Evolutionary conservation across 164 flowering plant genomes (phyloP).

Genomic region (Umbellularia californica): DNA sequence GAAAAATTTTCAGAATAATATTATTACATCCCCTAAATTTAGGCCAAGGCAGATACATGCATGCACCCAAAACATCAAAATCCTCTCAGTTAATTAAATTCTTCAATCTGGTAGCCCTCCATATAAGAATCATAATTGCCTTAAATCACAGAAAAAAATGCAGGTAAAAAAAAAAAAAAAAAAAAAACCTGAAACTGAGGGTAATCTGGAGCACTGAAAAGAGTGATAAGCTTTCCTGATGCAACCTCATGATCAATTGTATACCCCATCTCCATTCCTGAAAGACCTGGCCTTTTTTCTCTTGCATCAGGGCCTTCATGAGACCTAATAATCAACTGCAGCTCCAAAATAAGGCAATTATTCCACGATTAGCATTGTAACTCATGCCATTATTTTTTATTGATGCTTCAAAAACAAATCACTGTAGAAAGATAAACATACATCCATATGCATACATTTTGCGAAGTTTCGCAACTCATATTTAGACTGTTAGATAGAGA

Average conservation of each 20-base stretch:
- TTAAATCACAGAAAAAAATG: neutral
- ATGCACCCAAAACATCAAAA: no score
- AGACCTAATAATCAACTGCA: slow-evolving; percentile 89
- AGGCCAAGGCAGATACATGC: no score
- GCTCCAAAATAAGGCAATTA: slow-evolving; percentile 13
- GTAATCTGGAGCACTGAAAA: slow-evolving; percentile 98
- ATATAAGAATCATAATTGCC: no score
- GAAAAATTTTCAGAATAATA: no score
- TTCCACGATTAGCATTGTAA: slow-evolving; percentile 10
- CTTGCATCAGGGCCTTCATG: slow-evolving; percentile 99
- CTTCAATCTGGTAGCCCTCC: no score
- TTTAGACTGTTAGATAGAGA: no score
- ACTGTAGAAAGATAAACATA: neutral
- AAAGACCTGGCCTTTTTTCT: slow-evolving; percentile 72
- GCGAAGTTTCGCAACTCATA: no score
- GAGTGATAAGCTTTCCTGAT: slow-evolving; percentile 80
- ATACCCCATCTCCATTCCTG: slow-evolving; percentile 83
- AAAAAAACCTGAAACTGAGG: slow-evolving; percentile 88
- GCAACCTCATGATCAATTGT: slow-evolving; percentile 93
- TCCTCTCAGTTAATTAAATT: no score
- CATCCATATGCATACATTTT: neutral
- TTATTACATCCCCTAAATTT: no score
- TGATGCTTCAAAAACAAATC: neutral
- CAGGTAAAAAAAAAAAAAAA: slow-evolving; percentile 13
- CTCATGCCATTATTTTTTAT: neutral